Evolutionary conservation across 129 eudicot species (phyloP).

Genomic region (Tanacetum coccineum): DNA sequence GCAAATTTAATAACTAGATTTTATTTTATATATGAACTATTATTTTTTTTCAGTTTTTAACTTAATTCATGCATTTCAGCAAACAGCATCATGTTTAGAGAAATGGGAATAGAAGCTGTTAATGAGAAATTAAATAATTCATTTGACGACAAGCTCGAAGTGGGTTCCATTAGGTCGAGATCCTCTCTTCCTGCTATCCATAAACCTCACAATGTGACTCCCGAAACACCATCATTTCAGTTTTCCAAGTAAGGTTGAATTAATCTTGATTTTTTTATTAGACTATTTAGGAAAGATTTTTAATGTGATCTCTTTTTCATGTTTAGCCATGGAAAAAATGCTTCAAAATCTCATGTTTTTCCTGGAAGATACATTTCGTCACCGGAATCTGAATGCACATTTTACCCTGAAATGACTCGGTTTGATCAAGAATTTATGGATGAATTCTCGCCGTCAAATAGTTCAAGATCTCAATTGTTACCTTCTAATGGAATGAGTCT

Average conservation of each 20-base stretch:
- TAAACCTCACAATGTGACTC: constrained; percentile 46
- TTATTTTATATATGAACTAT: background rate
- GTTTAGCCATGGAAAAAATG: constrained; percentile 49
- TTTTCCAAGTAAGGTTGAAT: constrained; percentile 53
- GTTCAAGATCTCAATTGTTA: constrained; percentile 26
- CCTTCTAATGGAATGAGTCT: constrained; percentile 24
- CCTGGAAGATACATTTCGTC: constrained; percentile 37
- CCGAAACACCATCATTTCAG: constrained; percentile 59
- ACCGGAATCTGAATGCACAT: constrained; percentile 45
- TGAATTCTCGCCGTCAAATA: constrained; percentile 35
- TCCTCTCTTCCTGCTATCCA: constrained; percentile 31
- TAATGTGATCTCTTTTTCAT: constrained; percentile 17
- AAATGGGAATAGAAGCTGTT: constrained; percentile 28
- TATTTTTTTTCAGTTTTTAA: background rate
- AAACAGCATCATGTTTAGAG: constrained; percentile 19
- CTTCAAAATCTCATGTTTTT: constrained; percentile 28
- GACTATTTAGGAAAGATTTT: background rate
- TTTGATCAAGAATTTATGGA: constrained; percentile 33
- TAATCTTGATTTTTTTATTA: background rate
- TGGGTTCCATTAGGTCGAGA: constrained; percentile 23
- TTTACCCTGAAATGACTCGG: constrained; percentile 22
- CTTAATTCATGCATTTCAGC: constrained; percentile 22
- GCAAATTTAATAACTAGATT: too few species aligned
- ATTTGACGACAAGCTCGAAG: constrained; percentile 30
- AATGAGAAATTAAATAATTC: constrained; percentile 25